Evolutionary conservation across 169 alveolate genomes (phyloP).

Genomic region (Perkinsus olseni): DNA sequence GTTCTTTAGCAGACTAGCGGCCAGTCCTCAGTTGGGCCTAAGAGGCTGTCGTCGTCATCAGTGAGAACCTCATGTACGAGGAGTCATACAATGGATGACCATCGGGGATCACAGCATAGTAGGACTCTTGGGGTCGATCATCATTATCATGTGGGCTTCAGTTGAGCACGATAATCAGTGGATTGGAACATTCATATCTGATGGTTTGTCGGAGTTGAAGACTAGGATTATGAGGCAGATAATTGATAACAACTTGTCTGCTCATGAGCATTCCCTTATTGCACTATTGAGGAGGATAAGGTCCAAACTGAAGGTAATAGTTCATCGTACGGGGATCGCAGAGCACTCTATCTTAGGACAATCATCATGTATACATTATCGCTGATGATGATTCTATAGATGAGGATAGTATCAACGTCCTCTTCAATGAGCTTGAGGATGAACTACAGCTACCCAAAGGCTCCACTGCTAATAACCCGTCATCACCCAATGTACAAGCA

Average conservation of each 20-base stretch:
- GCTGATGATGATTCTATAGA: neutral
- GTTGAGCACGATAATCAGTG: conserved; percentile 2
- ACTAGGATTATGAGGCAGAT: neutral
- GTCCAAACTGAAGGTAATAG: neutral
- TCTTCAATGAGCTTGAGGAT: neutral
- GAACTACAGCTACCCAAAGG: neutral
- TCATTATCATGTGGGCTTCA: conserved; percentile 8
- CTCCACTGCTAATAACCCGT: no score
- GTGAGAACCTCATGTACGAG: no score
- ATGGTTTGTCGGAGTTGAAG: neutral
- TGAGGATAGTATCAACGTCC: neutral
- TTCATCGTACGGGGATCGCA: no score
- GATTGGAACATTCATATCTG: neutral
- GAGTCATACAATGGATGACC: no score
- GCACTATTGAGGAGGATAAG: neutral
- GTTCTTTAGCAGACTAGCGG: no score
- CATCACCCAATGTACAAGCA: no score
- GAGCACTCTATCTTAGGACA: neutral
- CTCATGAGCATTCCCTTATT: neutral
- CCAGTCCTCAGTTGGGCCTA: no score
- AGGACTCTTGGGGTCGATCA: conserved; percentile 12
- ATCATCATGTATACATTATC: neutral
- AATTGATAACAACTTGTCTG: neutral
- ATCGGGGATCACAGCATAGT: conserved; percentile 12
- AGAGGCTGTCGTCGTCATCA: no score